Base-by-base conservation (phyloP, 2,329 filamentous ascomycete species). In the Gaeumannomyces sp. region DNA sequence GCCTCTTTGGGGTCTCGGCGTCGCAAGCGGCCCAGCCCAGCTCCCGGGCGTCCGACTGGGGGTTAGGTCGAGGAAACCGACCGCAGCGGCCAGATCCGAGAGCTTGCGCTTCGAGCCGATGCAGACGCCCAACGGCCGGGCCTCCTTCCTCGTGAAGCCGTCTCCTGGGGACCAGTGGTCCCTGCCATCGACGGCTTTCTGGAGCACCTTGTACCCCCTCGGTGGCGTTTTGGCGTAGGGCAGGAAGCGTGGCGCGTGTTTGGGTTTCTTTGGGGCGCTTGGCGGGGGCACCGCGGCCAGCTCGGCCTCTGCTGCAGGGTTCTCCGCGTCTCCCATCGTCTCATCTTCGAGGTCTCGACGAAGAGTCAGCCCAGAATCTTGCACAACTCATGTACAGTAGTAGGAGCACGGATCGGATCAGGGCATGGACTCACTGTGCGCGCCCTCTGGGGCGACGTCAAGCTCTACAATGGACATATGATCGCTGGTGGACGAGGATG, bases 31-130 rank as follows among this genome's bases (percentile, higher is more conserved):
- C 1, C 45, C 45, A 53, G n/a, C 45, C 45, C 45, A 53, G 45
- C 1, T 53, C 45, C 6, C 22, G 45, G 19, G 45, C 22, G n/a
- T 53, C 45, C 45, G 45, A 53, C 45, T 53, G 45, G 0, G 45
- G 8, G 45, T 53, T 22, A 64, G 25, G 28, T 64, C 62, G 4
- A 64, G 31, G 19, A 59, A 28, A 28, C 62, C 62, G 14, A 60
- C 38, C 3, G 62, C 33, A 22, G 62, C 59, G 31, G 62, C 33
- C 14, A 59, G 27, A 25, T 63, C 62, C 27, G 62, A 63, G 31
- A 45, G 14, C 56, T 64, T 64, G 31, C 62, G 62, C 57, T 60
- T 64, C 6, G 62, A 59, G 57, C 62, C 53, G 19, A 64, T 60
- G 35, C 19, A 38, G 19, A 38, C 56, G 6, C 62, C 62, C 57